phyloP scores from a whole-genome alignment of 805 yeast species.

The Candida ovalis region DNA sequence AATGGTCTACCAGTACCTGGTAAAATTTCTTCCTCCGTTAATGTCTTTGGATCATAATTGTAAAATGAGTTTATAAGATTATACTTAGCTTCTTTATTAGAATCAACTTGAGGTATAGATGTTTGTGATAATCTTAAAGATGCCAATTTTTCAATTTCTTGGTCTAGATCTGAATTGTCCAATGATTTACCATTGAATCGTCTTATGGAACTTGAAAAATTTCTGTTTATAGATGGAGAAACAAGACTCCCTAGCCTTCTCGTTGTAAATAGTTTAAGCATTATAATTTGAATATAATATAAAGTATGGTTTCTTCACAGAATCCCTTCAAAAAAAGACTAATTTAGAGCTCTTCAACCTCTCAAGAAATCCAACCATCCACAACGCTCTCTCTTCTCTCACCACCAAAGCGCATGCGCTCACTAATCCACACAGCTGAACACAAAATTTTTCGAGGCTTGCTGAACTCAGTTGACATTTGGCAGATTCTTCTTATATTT shows the following conservation, averaged over 20 bases:
- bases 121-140: constrained; percentile 18
- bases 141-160: constrained; percentile 27
- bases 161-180: constrained; percentile 15
- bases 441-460: neutral
- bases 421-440: no score
- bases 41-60: constrained; percentile 35
- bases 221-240: neutral
- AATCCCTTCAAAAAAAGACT: no score
- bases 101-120: constrained; percentile 13
- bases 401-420: no score
- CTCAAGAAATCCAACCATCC: neutral
- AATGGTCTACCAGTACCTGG: constrained; percentile 49
- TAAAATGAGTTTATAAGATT: constrained; percentile 25
- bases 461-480: neutral
- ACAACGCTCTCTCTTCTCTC: no score
- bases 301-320: neutral
- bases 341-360: no score
- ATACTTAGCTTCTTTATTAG: constrained; percentile 18
- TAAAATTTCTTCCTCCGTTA: constrained; percentile 31
- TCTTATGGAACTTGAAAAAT: constrained; percentile 5
- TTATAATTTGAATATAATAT: neutral
- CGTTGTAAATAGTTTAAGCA: neutral
- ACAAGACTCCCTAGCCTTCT: neutral
- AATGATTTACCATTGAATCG: neutral
- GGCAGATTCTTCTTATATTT: neutral